phyloP scores from a whole-genome alignment of 306 rosid species.

The Glycine tomentella region DNA sequence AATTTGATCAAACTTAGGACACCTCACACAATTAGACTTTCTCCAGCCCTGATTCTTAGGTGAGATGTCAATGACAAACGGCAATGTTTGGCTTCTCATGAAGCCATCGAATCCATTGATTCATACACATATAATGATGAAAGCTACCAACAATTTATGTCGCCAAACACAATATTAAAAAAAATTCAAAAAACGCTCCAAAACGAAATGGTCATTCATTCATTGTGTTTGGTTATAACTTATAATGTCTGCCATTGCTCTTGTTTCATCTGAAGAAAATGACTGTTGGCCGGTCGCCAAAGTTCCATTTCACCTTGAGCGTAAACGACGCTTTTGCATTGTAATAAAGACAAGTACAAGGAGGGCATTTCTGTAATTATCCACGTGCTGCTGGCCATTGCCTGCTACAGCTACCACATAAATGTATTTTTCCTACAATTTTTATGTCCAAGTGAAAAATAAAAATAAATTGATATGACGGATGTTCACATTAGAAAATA shows the following conservation, averaged over 20 bases:
- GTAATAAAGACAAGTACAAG: not conserved
- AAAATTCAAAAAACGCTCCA: not conserved
- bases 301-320: constrained; percentile 33
- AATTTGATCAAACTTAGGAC: not conserved
- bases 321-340: not conserved
- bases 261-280: not conserved
- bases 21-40: not conserved
- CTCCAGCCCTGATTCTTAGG: constrained; percentile 26
- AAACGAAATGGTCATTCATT: not conserved
- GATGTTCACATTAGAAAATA: too few relatives aligned
- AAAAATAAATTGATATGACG: too few relatives aligned
- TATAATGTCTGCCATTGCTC: constrained; percentile 28
- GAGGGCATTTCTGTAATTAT: constrained; percentile 26
- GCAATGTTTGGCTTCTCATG: constrained; percentile 43
- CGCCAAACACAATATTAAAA: constrained; percentile 25
- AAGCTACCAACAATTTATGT: constrained; percentile 23
- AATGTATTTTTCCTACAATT: not conserved
- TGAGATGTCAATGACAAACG: constrained; percentile 44
- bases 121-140: constrained; percentile 14
- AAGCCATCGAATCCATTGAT: constrained; percentile 23
- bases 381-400: constrained; percentile 29
- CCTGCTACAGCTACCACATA: not conserved
- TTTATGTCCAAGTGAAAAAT: not conserved
- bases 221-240: constrained; percentile 37
- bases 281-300: constrained; percentile 36